phyloP scores from a whole-genome alignment of 768 basidiomycete genomes.

The Lactifluus rugatus region DNA sequence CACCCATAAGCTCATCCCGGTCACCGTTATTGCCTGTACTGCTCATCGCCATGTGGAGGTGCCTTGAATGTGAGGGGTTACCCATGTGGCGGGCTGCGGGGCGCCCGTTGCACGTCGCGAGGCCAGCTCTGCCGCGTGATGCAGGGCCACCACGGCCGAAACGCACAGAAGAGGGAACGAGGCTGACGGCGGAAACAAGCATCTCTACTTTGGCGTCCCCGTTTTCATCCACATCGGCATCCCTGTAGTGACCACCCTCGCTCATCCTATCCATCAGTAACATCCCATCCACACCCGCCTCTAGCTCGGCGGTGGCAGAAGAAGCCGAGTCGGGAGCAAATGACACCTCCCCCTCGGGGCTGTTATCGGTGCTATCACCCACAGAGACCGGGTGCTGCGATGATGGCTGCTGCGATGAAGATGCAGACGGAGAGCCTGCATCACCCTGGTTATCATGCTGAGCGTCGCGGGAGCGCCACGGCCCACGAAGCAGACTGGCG shows the following conservation, averaged over 20 bases:
- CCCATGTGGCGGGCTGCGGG: not conserved
- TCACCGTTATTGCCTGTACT: not conserved
- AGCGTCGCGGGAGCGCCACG: conserved; percentile 50
- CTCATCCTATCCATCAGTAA: not conserved
- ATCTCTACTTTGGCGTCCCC: conserved; percentile 33
- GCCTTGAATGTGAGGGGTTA: not conserved
- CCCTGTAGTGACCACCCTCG: not conserved
- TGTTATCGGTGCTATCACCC: conserved; percentile 23
- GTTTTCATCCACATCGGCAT: not conserved
- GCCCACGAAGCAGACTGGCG: conserved; percentile 63
- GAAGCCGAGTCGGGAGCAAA: not conserved
- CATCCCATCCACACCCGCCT: not conserved
- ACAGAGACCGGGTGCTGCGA: conserved; percentile 22
- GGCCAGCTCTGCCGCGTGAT: conserved; percentile 36
- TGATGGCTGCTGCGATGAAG: conserved; percentile 60
- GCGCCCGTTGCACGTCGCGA: conserved; percentile 24
- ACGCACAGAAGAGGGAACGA: conserved; percentile 59
- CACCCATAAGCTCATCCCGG: not conserved
- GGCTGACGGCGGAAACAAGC: conserved; percentile 41
- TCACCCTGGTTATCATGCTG: conserved; percentile 18
- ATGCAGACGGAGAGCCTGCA: not conserved
- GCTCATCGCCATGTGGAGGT: not conserved
- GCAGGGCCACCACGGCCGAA: conserved; percentile 57
- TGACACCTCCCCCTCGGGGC: not conserved
- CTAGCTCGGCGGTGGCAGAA: not conserved